phyloP scores from a whole-genome alignment of 139 green algal species.

The Dunaliella sp. region DNA sequence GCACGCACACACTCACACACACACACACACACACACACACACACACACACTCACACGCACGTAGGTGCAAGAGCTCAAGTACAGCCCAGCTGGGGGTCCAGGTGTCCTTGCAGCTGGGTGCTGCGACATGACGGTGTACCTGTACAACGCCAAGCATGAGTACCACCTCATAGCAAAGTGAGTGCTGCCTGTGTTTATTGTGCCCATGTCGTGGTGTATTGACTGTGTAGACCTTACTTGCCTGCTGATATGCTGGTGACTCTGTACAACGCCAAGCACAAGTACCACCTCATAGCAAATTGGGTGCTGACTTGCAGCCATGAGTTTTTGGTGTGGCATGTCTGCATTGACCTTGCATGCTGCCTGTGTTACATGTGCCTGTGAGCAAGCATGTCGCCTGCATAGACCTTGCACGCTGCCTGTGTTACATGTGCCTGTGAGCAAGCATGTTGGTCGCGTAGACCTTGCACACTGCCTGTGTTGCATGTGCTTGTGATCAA shows the following conservation, averaged over 20 bases:
- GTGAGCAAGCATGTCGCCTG: too few relatives aligned
- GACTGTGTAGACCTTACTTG: too few relatives aligned
- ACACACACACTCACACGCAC: not conserved
- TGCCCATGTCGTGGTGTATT: too few relatives aligned
- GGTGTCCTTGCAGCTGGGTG: conserved; percentile 43
- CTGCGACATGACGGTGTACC: conserved; percentile 52
- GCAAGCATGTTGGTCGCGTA: too few relatives aligned
- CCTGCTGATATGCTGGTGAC: conserved; percentile 54
- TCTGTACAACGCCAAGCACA: conserved; percentile 42
- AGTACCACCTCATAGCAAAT: conserved; percentile 45
- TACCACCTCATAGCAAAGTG: conserved; percentile 47
- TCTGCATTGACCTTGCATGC: too few relatives aligned
- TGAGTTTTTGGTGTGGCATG: too few relatives aligned
- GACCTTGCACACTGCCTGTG: too few relatives aligned
- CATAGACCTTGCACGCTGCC: too few relatives aligned
- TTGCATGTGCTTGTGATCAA: conserved; percentile 54
- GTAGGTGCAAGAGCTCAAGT: conserved; percentile 51
- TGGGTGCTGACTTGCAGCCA: not conserved
- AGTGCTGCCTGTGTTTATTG: too few relatives aligned
- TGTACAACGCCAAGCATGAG: conserved; percentile 44
- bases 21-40: not conserved
- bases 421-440: conserved; percentile 54
- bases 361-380: too few relatives aligned
- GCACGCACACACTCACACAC: not conserved
- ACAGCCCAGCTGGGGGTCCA: conserved; percentile 39